phyloP scores from a whole-genome alignment of 257 asterid species.

The Scutellaria baicalensis region DNA sequence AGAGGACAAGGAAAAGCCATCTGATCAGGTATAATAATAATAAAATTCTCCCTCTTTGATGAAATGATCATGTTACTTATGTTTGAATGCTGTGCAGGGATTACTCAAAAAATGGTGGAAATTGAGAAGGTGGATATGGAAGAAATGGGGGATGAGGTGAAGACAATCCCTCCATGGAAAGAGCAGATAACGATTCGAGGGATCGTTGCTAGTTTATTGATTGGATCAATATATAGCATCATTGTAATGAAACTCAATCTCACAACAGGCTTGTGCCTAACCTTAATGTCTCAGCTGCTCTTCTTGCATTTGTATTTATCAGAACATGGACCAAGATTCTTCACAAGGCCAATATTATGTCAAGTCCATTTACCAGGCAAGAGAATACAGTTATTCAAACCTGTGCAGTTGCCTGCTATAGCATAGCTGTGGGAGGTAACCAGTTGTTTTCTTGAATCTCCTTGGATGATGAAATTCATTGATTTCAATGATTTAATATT shows the following conservation, averaged over 20 bases:
- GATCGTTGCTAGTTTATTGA: constrained; percentile 51
- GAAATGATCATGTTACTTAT: not conserved
- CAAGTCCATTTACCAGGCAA: constrained; percentile 71
- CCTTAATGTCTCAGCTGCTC: constrained; percentile 86
- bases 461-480: too few relatives aligned
- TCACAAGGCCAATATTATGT: constrained; percentile 34
- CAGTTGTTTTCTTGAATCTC: not conserved
- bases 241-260: constrained; percentile 79
- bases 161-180: constrained; percentile 67
- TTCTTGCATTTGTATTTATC: constrained; percentile 65
- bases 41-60: not conserved
- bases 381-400: constrained; percentile 90
- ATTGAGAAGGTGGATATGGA: constrained; percentile 21
- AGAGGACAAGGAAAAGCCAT: not conserved
- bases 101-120: constrained; percentile 19
- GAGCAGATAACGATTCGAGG: constrained; percentile 70
- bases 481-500: not conserved
- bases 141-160: constrained; percentile 13
- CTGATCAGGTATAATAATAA: not conserved
- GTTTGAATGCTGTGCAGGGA: not conserved
- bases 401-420: constrained; percentile 82
- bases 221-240: constrained; percentile 65
- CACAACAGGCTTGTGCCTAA: constrained; percentile 86
- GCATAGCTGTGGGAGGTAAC: constrained; percentile 80
- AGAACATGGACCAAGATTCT: constrained; percentile 69